These are phyloP conservation scores for Colletotrichum lindemuthianum DNA, from an alignment of 2,329 filamentous ascomycete genomes.

Conservation along the genomic window DNA sequence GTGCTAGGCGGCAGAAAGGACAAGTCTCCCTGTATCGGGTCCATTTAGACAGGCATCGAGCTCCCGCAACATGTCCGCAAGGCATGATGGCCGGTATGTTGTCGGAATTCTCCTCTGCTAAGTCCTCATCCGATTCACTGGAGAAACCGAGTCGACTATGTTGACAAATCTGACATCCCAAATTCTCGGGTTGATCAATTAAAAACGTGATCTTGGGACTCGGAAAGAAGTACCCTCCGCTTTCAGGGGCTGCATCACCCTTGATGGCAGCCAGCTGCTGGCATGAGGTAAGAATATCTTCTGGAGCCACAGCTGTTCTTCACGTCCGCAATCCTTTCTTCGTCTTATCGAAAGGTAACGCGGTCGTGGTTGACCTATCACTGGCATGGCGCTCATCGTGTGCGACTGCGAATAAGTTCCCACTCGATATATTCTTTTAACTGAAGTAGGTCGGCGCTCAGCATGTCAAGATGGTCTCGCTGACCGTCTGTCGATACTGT, in stretches of 20 bases:
- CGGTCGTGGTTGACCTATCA: not conserved
- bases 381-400: slow-evolving; percentile 4
- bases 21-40: slow-evolving; percentile 40
- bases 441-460: not conserved
- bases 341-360: slow-evolving; percentile 6
- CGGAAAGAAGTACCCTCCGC: slow-evolving; percentile 39
- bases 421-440: no score
- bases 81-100: slow-evolving; percentile 44
- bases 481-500: no score
- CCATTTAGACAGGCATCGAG: slow-evolving; percentile 44
- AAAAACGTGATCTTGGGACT: slow-evolving; percentile 43
- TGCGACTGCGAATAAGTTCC: not conserved
- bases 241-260: not conserved
- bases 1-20: slow-evolving; percentile 46
- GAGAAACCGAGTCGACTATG: slow-evolving; percentile 37
- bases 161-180: slow-evolving; percentile 43
- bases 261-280: slow-evolving; percentile 12
- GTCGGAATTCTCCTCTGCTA: not conserved
- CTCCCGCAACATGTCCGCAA: slow-evolving; percentile 48
- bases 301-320: slow-evolving; percentile 6
- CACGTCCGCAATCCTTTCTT: not conserved
- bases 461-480: no score
- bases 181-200: slow-evolving; percentile 39
- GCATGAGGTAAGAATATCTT: slow-evolving; percentile 7
- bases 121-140: not conserved